A percentile compares a stretch with the other conserved stretches of the same genome.
phyloP scores from a whole-genome alignment of 768 basidiomycete genomes.

The Naganishia kalamii region DNA sequence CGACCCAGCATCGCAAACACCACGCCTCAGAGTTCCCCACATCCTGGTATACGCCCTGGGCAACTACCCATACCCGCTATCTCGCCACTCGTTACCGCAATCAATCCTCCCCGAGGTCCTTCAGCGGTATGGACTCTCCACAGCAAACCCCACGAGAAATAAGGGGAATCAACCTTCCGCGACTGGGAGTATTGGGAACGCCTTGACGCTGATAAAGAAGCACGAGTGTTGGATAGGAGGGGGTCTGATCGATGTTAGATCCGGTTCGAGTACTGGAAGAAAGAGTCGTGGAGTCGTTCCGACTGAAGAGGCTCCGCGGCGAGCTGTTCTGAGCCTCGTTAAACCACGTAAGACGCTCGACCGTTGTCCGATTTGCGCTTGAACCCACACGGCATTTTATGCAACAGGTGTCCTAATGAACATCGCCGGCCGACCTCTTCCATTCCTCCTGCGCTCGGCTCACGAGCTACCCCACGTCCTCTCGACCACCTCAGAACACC shows the following conservation, averaged over 20 bases:
- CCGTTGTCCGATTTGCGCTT: not conserved
- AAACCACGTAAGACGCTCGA: slow-evolving; percentile 19
- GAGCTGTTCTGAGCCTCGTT: slow-evolving; percentile 17
- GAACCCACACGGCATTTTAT: not conserved
- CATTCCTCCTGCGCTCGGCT: slow-evolving; percentile 19
- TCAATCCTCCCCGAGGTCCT: slow-evolving; percentile 21
- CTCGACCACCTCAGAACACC: not conserved
- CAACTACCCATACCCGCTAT: slow-evolving; percentile 24
- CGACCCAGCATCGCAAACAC: not conserved
- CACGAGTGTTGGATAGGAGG: slow-evolving; percentile 17
- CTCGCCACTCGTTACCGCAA: slow-evolving; percentile 24
- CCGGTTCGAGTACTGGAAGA: not conserved
- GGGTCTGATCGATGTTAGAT: not conserved
- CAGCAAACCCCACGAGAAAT: not conserved
- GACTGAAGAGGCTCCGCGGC: not conserved
- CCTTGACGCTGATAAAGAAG: slow-evolving; percentile 9
- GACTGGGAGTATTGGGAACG: not conserved
- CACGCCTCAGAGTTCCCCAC: slow-evolving; percentile 5
- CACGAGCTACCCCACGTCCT: not conserved
- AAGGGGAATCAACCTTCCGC: not conserved
- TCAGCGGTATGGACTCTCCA: not conserved
- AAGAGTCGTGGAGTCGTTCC: not conserved
- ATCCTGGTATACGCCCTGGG: slow-evolving; percentile 23
- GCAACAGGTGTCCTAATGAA: slow-evolving; percentile 23
- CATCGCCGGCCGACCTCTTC: slow-evolving; percentile 21